Evolutionary conservation across 169 alveolate genomes (phyloP), one percentile per base, ranked within the genome.

Genomic region (Cyclospora cayetanensis): DNA sequence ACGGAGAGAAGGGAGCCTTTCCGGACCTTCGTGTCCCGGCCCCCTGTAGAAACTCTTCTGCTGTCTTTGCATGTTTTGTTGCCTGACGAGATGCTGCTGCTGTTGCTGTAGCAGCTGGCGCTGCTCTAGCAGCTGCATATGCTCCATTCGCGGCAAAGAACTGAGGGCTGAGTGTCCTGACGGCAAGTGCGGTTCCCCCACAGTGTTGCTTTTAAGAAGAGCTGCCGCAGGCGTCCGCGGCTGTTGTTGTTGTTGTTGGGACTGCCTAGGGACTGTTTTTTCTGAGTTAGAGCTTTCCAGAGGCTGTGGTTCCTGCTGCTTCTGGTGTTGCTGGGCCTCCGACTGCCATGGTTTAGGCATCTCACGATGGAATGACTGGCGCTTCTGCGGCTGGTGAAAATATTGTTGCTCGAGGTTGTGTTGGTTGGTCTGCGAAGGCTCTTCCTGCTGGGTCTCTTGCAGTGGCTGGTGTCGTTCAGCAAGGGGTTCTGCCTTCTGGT

Each of bases 71-170:
- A 68, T 41, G 52, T 35, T 68, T 68, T 68, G 80, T 46, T 68
- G 80, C 80, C 80, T 29, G 27, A 68, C 52, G n/a, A 68, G 80
- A 22, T 68, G 80, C 50, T 68, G 80, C 25, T 68, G 80, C 46
- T 68, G 80, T 46, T 68, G 80, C 80, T 68, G 80, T 46, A 31
- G 80, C 52, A 68, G 80, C 80, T 68, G 80, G 52, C 35, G 80
- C 80, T 68, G 80, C 80, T 68, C 80, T 3, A 68, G 80, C 80
- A 68, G 46, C 80, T 68, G 80, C 46, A 68, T 27, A 20, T 68
- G 80, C 80, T 34, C 52, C 46, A 68, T 31, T 29, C 80, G 80
- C 11, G 80, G 35, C 2, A 68, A 46, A 46, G 27, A 34, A 31
- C 46, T 41, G 1, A 31, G 0, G 27, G 80, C 46, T 27, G 80